Evolutionary conservation across 306 rosid species (phyloP), one percentile per base, ranked within the genome.

Genomic region (Ochetophila trinervis): DNA sequence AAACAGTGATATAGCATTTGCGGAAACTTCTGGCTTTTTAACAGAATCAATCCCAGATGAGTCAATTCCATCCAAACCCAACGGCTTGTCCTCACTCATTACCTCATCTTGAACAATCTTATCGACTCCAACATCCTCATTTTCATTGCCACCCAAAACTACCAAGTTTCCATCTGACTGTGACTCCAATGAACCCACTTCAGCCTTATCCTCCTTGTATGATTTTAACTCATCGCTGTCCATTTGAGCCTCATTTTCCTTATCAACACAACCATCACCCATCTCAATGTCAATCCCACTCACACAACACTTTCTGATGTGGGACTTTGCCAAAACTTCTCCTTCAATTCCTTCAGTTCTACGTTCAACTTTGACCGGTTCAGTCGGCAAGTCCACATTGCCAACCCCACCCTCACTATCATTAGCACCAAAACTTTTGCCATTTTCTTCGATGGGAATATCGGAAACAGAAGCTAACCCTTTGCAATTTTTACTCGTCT

Each of bases 1-100:
- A 7, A 60, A 67, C 53, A 73, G 71, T 0, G 82, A 83, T 61
- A 73, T 65, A 44, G 78, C 80, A 51, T 74, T 73, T 52, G 68
- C 77, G 11, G 71, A 73, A 73, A 67, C 80, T 44, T 75, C 74
- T 6, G 36, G 24, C 62, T 82, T 63, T 53, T 20, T n/a, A 66
- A 62, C n/a, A 6, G 63, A 27, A 63, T 57, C 22, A 60, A 21
- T 50, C 54, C 10, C 3, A 61, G 73, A 19, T 17, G 71, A 18
- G 34, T 55, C 13, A 69, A 57, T 42, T 37, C 27, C 73, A 58
- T 78, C 63, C 24, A 53, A 56, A 62, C 50, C 72, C 6, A 32
- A 37, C 11, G 40, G 35, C 49, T 70, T 14, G 11, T 48, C 67
- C 55, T 70, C 79, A 59, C 23, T 37, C 55, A 17, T 36, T 9